Conservation (phyloP, 2,329 filamentous ascomycete species). For the Neonectria neomacrospora region DNA sequence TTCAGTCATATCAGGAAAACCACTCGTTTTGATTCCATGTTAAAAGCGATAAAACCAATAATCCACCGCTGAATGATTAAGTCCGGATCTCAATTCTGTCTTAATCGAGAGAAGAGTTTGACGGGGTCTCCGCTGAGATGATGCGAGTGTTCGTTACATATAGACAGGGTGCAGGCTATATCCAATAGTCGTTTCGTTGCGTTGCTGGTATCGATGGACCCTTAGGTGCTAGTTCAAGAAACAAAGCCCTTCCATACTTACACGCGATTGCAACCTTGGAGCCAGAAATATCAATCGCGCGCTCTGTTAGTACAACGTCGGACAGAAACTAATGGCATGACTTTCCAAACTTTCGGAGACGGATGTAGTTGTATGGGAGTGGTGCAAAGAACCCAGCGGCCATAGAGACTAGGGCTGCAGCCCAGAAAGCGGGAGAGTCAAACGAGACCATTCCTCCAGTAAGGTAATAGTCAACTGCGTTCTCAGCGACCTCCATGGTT, state of each 20-base stretch:
- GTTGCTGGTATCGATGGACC: background rate
- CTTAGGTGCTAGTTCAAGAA: background rate
- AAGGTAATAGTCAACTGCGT: slow-evolving; percentile 65
- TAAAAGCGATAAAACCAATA: no score
- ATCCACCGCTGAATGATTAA: background rate
- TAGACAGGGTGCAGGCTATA: background rate
- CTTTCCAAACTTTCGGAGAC: slow-evolving; percentile 61
- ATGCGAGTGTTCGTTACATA: background rate
- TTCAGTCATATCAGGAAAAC: no score
- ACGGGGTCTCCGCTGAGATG: background rate
- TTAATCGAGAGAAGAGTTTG: background rate
- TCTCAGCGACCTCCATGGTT: slow-evolving; percentile 67
- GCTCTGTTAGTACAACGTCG: background rate
- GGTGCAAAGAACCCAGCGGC: slow-evolving; percentile 60
- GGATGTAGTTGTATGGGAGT: slow-evolving; percentile 64
- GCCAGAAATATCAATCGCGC: background rate
- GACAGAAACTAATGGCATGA: slow-evolving; percentile 53
- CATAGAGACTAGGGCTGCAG: slow-evolving; percentile 58
- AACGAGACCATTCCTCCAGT: slow-evolving; percentile 62
- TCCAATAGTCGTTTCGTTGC: background rate
- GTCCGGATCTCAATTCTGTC: background rate
- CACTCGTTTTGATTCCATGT: no score
- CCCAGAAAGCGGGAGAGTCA: slow-evolving; percentile 62
- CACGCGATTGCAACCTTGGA: background rate
- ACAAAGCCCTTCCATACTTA: background rate